Evolutionary conservation across 257 asterid genomes (phyloP).

Genomic region (Ehretia macrophylla): DNA sequence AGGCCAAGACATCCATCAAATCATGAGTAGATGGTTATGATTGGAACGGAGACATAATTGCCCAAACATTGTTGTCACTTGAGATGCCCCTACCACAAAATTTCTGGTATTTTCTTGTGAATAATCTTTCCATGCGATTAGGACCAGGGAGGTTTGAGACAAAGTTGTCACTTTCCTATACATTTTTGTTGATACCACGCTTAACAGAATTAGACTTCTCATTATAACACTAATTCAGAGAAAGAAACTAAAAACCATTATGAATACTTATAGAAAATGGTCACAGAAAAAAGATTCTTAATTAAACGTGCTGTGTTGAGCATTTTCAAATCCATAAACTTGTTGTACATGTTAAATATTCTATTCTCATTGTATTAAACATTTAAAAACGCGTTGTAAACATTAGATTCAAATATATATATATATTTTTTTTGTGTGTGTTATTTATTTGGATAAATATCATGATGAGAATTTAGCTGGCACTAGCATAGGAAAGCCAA

Average conservation of each 20-base stretch:
- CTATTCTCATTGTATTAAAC: too few species aligned
- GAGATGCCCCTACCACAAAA: conserved; percentile 1
- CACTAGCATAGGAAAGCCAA: background rate
- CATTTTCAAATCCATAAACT: too few species aligned
- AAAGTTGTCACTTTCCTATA: background rate
- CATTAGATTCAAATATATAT: too few species aligned
- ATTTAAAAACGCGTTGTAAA: too few species aligned
- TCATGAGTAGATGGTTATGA: conserved; percentile 17
- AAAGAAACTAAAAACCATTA: too few species aligned
- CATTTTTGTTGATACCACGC: background rate
- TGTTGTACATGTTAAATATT: too few species aligned
- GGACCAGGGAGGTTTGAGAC: conserved; percentile 6
- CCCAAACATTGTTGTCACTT: conserved; percentile 9
- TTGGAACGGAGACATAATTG: conserved; percentile 24
- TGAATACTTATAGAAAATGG: too few species aligned
- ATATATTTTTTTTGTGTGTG: too few species aligned
- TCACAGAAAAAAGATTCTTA: too few species aligned
- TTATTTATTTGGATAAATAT: too few species aligned
- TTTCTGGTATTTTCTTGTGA: background rate
- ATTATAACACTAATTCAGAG: too few species aligned
- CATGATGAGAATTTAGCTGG: background rate
- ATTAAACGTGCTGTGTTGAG: too few species aligned
- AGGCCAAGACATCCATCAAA: conserved; percentile 26
- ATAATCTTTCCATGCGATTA: conserved; percentile 9
- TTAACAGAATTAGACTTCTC: background rate